phyloP scores from a whole-genome alignment of 1,284 basidiomycete species.

The Ceratobasidium sp. region DNA sequence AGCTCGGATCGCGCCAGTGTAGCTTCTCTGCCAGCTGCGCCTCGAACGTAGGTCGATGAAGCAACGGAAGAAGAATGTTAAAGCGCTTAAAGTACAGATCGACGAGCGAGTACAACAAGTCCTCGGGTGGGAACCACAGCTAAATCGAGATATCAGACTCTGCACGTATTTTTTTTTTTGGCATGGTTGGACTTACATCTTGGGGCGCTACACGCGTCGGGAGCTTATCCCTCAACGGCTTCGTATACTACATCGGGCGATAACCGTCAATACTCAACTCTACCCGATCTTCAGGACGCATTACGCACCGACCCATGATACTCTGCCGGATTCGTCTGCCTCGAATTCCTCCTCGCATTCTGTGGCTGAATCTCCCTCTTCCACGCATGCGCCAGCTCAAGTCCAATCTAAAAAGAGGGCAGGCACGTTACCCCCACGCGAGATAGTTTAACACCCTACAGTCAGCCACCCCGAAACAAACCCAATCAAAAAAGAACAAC shows the following conservation, averaged over 20 bases:
- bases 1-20: constrained; percentile 54
- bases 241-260: constrained; percentile 14
- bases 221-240: constrained; percentile 35
- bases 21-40: constrained; percentile 53
- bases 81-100: constrained; percentile 56
- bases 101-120: constrained; percentile 54
- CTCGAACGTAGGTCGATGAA: constrained; percentile 57
- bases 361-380: constrained; percentile 31
- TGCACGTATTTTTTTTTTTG: neutral
- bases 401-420: constrained; percentile 8
- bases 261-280: neutral
- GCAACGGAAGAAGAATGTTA: constrained; percentile 54
- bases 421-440: too few species aligned
- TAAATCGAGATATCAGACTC: too few species aligned
- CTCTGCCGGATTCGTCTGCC: constrained; percentile 34
- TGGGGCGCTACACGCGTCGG: constrained; percentile 32
- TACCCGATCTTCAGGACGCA: neutral
- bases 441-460: too few species aligned
- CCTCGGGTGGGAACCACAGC: constrained; percentile 44
- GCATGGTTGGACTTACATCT: constrained; percentile 10
- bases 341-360: constrained; percentile 26
- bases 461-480: too few species aligned
- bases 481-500: neutral
- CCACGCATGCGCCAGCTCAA: constrained; percentile 36
- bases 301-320: constrained; percentile 39